Conservation (phyloP, 768 basidiomycete genomes). For the Pleurotus djamor region DNA sequence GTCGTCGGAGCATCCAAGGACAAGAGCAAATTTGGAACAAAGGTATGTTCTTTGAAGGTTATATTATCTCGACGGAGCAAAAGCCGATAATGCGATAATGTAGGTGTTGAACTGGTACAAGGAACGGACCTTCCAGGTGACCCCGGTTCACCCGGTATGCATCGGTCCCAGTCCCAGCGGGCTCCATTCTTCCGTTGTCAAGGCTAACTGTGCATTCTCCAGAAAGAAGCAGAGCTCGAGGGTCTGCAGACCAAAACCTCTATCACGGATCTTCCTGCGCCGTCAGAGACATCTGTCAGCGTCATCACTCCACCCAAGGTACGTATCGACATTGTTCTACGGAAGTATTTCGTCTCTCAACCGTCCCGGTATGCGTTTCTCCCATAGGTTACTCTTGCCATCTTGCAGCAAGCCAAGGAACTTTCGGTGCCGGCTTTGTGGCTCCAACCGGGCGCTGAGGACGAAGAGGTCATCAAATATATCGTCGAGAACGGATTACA, state of each 20-base stretch:
- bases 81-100: not conserved
- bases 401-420: slow-evolving; percentile 68
- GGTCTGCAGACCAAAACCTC: slow-evolving; percentile 54
- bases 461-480: slow-evolving; percentile 58
- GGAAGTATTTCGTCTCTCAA: not conserved
- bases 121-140: slow-evolving; percentile 52
- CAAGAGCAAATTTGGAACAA: slow-evolving; percentile 75
- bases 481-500: slow-evolving; percentile 63
- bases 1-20: slow-evolving; percentile 86
- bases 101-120: slow-evolving; percentile 83
- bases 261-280: slow-evolving; percentile 55
- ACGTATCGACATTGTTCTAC: slow-evolving; percentile 8
- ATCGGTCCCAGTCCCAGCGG: not conserved
- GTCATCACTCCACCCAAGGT: slow-evolving; percentile 80
- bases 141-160: slow-evolving; percentile 74
- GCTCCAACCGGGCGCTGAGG: slow-evolving; percentile 89
- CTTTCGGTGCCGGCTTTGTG: slow-evolving; percentile 76
- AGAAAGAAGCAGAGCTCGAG: slow-evolving; percentile 74
- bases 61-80: not conserved
- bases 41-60: slow-evolving; percentile 31
- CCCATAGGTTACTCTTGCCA: slow-evolving; percentile 63
- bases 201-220: slow-evolving; percentile 8
- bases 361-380: not conserved
- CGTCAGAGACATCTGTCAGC: slow-evolving; percentile 69
- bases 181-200: not conserved